Conservation (phyloP, 2,329 filamentous ascomycete genomes). For the Aspergillus fumigatus region DNA sequence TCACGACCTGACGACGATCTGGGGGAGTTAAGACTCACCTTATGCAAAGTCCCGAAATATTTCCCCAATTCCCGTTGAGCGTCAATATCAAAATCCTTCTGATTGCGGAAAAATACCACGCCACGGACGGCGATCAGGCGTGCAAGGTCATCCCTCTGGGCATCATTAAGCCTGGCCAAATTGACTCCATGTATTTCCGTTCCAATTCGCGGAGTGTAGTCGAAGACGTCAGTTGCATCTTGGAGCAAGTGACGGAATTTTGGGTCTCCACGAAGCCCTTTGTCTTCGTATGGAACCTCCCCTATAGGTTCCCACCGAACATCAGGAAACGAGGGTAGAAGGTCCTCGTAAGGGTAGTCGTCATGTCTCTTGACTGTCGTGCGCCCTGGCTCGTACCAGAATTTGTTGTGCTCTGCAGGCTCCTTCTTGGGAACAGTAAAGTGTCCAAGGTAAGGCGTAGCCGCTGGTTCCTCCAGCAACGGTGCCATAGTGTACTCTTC, state of each 20-base stretch:
- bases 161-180: conserved; percentile 46
- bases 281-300: conserved; percentile 49
- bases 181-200: conserved; percentile 51
- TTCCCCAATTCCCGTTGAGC: conserved; percentile 48
- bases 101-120: conserved; percentile 55
- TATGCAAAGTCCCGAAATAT: conserved; percentile 52
- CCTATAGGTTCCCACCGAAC: conserved; percentile 49
- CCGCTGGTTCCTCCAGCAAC: conserved; percentile 25
- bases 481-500: conserved; percentile 25
- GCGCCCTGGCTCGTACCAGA: conserved; percentile 47
- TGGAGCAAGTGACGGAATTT: conserved; percentile 51
- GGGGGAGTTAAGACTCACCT: conserved; percentile 19
- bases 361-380: conserved; percentile 43
- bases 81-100: conserved; percentile 52
- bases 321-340: conserved; percentile 51
- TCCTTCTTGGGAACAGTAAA: conserved; percentile 19
- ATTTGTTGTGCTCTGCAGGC: conserved; percentile 21
- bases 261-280: conserved; percentile 51
- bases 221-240: conserved; percentile 51
- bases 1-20: background rate
- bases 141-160: conserved; percentile 52
- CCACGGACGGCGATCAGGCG: conserved; percentile 51
- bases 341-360: conserved; percentile 49
- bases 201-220: conserved; percentile 54
- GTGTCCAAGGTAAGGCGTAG: conserved; percentile 6